Percentiles rank a stretch among this genome's conserved stretches.
These are phyloP conservation scores for Ochromonas danica DNA, from an alignment of 108 stramenopile species.

Conservation along the genomic window DNA sequence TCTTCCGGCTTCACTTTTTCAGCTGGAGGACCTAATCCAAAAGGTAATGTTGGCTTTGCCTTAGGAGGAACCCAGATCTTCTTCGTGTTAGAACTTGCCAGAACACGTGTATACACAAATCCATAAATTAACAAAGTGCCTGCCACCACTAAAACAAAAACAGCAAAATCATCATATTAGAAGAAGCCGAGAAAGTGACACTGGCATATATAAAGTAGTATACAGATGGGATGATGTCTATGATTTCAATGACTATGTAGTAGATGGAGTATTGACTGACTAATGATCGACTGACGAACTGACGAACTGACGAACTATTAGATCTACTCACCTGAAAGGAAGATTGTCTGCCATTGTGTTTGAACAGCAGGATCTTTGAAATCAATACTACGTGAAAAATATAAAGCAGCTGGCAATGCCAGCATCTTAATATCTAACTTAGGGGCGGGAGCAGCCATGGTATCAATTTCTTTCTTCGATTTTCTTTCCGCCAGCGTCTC, in stretches of 20 bases:
- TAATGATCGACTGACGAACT: background rate
- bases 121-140: conserved; percentile 2
- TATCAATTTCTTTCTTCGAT: too few relatives aligned
- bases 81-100: background rate
- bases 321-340: background rate
- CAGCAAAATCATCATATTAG: background rate
- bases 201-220: background rate
- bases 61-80: conserved; percentile 37
- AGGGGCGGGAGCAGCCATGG: conserved; percentile 19
- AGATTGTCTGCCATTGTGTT: background rate
- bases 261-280: background rate
- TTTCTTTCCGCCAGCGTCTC: too few relatives aligned
- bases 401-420: conserved; percentile 7
- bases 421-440: conserved; percentile 34
- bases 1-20: background rate
- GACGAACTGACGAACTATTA: background rate
- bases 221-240: background rate
- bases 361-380: conserved; percentile 5
- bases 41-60: conserved; percentile 11
- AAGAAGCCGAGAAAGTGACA: background rate
- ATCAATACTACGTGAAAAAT: background rate
- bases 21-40: conserved; percentile 22
- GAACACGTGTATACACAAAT: background rate
- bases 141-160: background rate
- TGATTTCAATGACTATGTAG: background rate